Percentiles rank a stretch among this genome's conserved stretches.
Conservation (phyloP, 805 yeast species). For the Kazachstania kunashirensis region DNA sequence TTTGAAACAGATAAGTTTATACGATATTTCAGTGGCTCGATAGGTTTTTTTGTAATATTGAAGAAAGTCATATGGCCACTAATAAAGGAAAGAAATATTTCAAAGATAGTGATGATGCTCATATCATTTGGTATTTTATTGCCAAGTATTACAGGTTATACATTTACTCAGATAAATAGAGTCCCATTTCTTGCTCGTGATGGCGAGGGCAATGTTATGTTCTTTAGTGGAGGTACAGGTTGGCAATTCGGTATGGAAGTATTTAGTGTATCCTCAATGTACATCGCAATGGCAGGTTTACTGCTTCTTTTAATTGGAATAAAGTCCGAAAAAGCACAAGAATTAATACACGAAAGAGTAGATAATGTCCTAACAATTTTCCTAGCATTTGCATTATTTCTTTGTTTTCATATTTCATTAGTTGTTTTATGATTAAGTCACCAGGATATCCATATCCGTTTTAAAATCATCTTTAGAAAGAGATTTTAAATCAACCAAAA, state of each 20-base stretch:
- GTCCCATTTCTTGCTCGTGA: conserved; percentile 54
- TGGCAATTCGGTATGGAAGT: conserved; percentile 69
- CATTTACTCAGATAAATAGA: conserved; percentile 49
- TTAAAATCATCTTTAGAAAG: too few species aligned
- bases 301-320: conserved; percentile 36
- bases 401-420: conserved; percentile 17
- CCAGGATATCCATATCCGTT: conserved; percentile 23
- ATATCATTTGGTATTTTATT: conserved; percentile 34
- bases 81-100: conserved; percentile 14
- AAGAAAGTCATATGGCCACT: conserved; percentile 38
- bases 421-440: conserved; percentile 21
- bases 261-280: conserved; percentile 41
- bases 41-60: conserved; percentile 36
- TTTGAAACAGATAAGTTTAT: conserved; percentile 37
- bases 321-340: not conserved
- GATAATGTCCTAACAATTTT: conserved; percentile 13
- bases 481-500: too few species aligned
- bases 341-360: conserved; percentile 7
- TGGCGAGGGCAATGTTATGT: conserved; percentile 42
- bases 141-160: conserved; percentile 50
- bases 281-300: conserved; percentile 36
- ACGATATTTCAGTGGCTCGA: conserved; percentile 38
- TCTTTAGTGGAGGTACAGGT: conserved; percentile 52
- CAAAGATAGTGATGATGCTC: conserved; percentile 20
- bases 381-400: conserved; percentile 13